Conservation (phyloP, 2,329 filamentous ascomycete species). For the Aureobasidium musti region DNA sequence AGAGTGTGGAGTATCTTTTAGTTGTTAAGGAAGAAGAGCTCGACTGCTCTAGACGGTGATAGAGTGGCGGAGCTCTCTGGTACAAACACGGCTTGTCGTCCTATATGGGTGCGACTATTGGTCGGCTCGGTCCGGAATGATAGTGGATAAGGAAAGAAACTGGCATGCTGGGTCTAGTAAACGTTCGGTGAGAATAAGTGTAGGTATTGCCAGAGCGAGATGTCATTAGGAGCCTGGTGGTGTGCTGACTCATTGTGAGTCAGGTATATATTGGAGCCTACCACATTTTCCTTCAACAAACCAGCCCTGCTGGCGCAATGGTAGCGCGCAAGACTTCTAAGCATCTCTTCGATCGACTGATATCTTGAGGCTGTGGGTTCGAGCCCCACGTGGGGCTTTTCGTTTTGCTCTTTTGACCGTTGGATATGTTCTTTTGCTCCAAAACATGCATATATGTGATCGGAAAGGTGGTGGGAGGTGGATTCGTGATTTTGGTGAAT, state of each 20-base stretch:
- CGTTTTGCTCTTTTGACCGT: neutral
- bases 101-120: neutral
- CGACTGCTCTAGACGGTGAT: neutral
- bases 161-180: too few species aligned
- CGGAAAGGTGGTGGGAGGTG: neutral
- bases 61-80: too few species aligned
- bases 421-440: neutral
- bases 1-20: too few species aligned
- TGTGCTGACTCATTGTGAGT: too few species aligned
- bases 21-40: neutral
- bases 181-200: too few species aligned
- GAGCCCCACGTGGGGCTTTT: constrained; percentile 26
- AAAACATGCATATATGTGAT: neutral
- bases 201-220: too few species aligned
- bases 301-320: constrained; percentile 28
- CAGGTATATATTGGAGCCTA: too few species aligned
- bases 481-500: neutral
- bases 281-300: neutral
- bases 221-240: too few species aligned
- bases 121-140: neutral
- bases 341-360: neutral
- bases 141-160: too few species aligned
- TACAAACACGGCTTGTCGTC: too few species aligned
- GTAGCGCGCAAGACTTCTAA: constrained; percentile 29
- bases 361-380: constrained; percentile 29